phyloP scores from a whole-genome alignment of 2,329 filamentous ascomycete genomes.

The Aspergillus luchuensis region DNA sequence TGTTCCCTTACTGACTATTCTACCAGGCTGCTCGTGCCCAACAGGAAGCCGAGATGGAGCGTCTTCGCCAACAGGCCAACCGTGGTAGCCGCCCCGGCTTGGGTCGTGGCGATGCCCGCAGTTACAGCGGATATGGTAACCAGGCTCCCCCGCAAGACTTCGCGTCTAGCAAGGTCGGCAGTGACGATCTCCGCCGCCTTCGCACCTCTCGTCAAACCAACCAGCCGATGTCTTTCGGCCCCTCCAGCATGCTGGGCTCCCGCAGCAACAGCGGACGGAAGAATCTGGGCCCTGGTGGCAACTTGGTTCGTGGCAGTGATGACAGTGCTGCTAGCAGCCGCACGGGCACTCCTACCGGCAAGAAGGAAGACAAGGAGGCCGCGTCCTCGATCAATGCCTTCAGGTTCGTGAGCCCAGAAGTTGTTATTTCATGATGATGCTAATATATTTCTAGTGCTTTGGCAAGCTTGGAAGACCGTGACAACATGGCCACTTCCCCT shows the following conservation, averaged over 20 bases:
- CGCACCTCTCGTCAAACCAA: constrained; percentile 62
- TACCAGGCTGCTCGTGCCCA: constrained; percentile 67
- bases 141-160: constrained; percentile 71
- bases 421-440: constrained; percentile 4
- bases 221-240: constrained; percentile 70
- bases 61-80: constrained; percentile 51
- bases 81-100: constrained; percentile 69
- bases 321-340: constrained; percentile 87
- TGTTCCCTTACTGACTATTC: constrained; percentile 16
- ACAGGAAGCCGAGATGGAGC: constrained; percentile 75
- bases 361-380: constrained; percentile 63
- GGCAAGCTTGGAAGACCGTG: constrained; percentile 49
- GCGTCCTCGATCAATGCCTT: constrained; percentile 84
- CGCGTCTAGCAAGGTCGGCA: constrained; percentile 77
- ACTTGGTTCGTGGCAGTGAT: constrained; percentile 72
- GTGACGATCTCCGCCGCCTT: constrained; percentile 87
- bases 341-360: constrained; percentile 79
- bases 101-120: constrained; percentile 84
- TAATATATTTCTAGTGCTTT: constrained; percentile 44
- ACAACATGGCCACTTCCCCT: constrained; percentile 51
- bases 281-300: constrained; percentile 71
- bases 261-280: constrained; percentile 83
- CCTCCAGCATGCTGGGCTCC: constrained; percentile 83
- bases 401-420: constrained; percentile 64
- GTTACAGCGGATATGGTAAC: constrained; percentile 70